Base-by-base conservation (phyloP, 2,329 filamentous ascomycete species). In the Shiraia bambusicola region DNA sequence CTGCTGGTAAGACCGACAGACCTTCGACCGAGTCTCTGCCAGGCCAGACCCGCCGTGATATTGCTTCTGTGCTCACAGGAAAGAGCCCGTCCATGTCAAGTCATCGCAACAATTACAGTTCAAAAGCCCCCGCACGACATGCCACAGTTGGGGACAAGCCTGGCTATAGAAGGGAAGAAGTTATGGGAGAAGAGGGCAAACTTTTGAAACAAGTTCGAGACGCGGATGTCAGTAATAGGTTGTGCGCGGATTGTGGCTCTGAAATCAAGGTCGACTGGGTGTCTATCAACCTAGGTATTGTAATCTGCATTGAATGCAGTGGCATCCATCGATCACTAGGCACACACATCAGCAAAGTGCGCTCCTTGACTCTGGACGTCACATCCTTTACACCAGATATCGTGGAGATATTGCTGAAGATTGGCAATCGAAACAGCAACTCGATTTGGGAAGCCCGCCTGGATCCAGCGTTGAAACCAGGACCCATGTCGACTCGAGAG, bases 181-280 rank as follows among this genome's bases (percentile, higher is more conserved):
- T 75, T 49, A 87, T 82, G 52, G 89, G 94, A 37, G 88, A 95
- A 31, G 86, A 87, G 47, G 88, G 92, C 47, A 91, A 86, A 65
- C 76, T 98, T 7, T 78, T 98, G 4, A 88, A 95, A 64, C 83
- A 86, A 63, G 81, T 98, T 29, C 86, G 92, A 35, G 88, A 94
- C 43, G 87, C 86, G 35, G 93, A 98, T 61, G 87, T 95, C 59
- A 91, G 89, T 28, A 98, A 98, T 69, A 86, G 82, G 54, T 87
- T 86, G 80, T 98, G 93, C 65, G 93, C 93, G 12, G 93, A 98
- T 67, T 98, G 93, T 63, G 88, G 88, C 9, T 94, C 90, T 6
- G 86, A 87, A 25, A 81, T 84, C 61, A 97, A 96, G 72, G 91
- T 95, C 15, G 93, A 98, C 69, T 98, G 93, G 93, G 93, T 97